Conservation (phyloP, 23 red algal species). For the Rhodosorus marinus region DNA sequence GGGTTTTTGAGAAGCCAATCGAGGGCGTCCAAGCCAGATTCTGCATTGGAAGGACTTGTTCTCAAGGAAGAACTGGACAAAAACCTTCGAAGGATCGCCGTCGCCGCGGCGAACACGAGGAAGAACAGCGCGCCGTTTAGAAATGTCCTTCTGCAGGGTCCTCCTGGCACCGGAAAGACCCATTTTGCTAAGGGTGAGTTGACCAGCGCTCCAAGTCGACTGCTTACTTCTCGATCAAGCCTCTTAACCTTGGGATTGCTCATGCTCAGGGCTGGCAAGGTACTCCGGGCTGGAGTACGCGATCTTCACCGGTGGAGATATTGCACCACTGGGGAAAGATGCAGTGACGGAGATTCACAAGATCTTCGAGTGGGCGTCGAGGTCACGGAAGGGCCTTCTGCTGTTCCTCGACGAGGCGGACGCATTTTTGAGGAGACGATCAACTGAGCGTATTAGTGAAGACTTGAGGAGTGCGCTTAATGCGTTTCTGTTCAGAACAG, state of each 20-base stretch:
- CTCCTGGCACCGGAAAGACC: constrained; percentile 97
- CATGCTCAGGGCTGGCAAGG: constrained; percentile 27
- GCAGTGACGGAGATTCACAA: constrained; percentile 63
- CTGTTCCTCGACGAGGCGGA: constrained; percentile 79
- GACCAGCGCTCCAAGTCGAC: constrained; percentile 18
- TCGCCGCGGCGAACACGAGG: constrained; percentile 32
- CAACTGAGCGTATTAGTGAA: constrained; percentile 30
- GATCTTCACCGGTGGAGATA: constrained; percentile 69
- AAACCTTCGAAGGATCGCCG: constrained; percentile 29
- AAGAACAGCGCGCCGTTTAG: constrained; percentile 32
- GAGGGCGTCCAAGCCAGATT: not conserved
- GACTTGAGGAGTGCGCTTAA: constrained; percentile 61
- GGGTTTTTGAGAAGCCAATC: constrained; percentile 3
- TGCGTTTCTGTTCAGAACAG: constrained; percentile 61
- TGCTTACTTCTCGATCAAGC: too few species aligned
- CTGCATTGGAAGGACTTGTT: constrained; percentile 33
- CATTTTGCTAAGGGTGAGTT: constrained; percentile 85
- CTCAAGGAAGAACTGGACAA: constrained; percentile 9
- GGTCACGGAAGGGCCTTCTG: constrained; percentile 26
- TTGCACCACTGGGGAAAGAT: constrained; percentile 42
- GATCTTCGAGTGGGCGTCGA: constrained; percentile 62
- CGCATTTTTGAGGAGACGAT: constrained; percentile 48
- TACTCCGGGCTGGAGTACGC: constrained; percentile 55
- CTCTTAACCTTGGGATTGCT: too few species aligned
- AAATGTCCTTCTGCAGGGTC: constrained; percentile 71